These are phyloP conservation scores for Chrysanthemum lavandulifolium DNA, from an alignment of 129 eudicot species.

Conservation along the genomic window DNA sequence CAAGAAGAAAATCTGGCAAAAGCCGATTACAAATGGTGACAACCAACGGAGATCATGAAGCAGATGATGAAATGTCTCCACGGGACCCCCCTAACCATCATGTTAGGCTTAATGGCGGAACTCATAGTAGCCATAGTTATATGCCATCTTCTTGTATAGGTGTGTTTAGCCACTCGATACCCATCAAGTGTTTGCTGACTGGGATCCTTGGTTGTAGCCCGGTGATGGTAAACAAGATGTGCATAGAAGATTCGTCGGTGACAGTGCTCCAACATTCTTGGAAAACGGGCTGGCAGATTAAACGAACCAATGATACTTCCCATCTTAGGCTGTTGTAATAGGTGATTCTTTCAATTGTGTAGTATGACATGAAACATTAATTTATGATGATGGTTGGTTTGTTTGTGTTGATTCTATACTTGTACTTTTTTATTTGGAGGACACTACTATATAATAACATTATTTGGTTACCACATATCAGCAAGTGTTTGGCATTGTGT, in stretches of 20 bases:
- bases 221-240: slow-evolving; percentile 62
- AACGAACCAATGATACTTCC: slow-evolving; percentile 80
- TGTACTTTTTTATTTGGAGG: slow-evolving; percentile 20
- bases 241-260: slow-evolving; percentile 90
- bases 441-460: not conserved
- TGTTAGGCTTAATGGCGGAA: slow-evolving; percentile 38
- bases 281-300: slow-evolving; percentile 92
- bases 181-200: slow-evolving; percentile 78
- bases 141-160: slow-evolving; percentile 54
- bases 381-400: slow-evolving; percentile 30
- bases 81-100: slow-evolving; percentile 53
- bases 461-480: not conserved
- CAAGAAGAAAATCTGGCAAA: slow-evolving; percentile 78
- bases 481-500: too few species aligned
- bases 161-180: slow-evolving; percentile 76
- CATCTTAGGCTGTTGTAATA: slow-evolving; percentile 84
- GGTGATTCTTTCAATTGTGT: slow-evolving; percentile 59
- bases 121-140: slow-evolving; percentile 28
- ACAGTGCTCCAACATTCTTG: slow-evolving; percentile 89
- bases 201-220: slow-evolving; percentile 93
- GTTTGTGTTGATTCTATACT: slow-evolving; percentile 34
- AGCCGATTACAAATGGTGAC: slow-evolving; percentile 93
- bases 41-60: slow-evolving; percentile 69
- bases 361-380: slow-evolving; percentile 33
- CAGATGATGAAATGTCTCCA: slow-evolving; percentile 89